Base-by-base conservation (phyloP, 768 basidiomycete genomes). In the Suillus variegatus region DNA sequence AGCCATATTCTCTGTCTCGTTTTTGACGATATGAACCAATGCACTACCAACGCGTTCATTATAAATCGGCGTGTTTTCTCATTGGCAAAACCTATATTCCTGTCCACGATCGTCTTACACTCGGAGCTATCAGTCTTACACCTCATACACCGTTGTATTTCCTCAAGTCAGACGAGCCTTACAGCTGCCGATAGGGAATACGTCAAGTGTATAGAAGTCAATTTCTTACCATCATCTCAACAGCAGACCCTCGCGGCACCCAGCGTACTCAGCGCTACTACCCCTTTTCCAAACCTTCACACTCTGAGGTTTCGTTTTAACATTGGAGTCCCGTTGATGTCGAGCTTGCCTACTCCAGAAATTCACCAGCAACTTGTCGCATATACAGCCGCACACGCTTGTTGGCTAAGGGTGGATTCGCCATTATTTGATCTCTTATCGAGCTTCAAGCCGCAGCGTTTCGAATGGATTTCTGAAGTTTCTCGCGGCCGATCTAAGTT, bases 361-460 rank as follows among this genome's bases (percentile, higher is more conserved):
- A 16, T 65, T 40, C 3, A 46, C 25, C 25, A 62, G 18, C 40
- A 18, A 20, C 49, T 65, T 36, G 35, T 49, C 13, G 9, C 58
- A 0, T 36, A 40, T 40, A 44, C 36, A 40, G n/a, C 25, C 9
- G 4, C 38, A 25, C 25, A 28, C 13, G 32, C n/a, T 16, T 35
- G 6, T 9, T 65, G 64, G 60, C 43, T 65, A 6, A 35, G 64
- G 16, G 22, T 22, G 20, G 64, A 61, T 36, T 61, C 64, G n/a
- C 57, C 64, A 8, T 44, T 51, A 62, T 65, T 62, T 20, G 47
- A 61, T 61, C 35, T 65, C 36, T 51, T 61, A 57, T 65, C 61
- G 12, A 54, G 16, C 6, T 20, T 38, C 40, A 52, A 61, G 10
- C 64, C 64, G 8, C 64, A 38, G 25, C 44, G 12, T 47, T 65